Conservation (phyloP, 2,329 filamentous ascomycete species). For the Rhytidhysteron rufulum region DNA sequence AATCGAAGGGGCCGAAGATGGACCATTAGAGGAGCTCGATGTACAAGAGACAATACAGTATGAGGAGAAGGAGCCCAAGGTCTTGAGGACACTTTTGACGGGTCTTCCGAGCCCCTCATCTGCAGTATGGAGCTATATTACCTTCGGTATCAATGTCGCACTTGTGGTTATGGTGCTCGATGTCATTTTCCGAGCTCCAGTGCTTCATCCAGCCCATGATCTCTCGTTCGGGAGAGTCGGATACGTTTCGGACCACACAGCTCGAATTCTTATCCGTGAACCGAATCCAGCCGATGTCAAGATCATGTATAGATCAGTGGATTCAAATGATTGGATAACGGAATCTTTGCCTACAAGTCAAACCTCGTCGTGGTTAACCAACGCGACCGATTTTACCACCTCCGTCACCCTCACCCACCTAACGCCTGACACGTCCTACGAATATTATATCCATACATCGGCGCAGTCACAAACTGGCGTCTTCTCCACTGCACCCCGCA, state of each 20-base stretch:
- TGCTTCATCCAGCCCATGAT: constrained; percentile 67
- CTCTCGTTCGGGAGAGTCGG: constrained; percentile 84
- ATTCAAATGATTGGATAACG: constrained; percentile 25
- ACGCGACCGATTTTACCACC: constrained; percentile 79
- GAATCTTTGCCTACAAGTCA: constrained; percentile 26
- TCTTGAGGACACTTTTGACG: constrained; percentile 65
- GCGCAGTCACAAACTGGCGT: constrained; percentile 84
- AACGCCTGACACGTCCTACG: constrained; percentile 69
- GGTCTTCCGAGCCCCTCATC: constrained; percentile 74
- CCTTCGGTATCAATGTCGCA: constrained; percentile 67
- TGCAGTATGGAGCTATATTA: constrained; percentile 60
- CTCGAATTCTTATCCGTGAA: constrained; percentile 80
- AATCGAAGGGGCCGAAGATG: constrained; percentile 38
- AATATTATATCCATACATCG: constrained; percentile 62
- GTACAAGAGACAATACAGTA: constrained; percentile 62
- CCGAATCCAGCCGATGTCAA: constrained; percentile 67
- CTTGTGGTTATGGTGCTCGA: constrained; percentile 71
- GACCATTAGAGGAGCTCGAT: constrained; percentile 46
- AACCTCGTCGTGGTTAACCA: constrained; percentile 53
- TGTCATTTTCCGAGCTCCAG: constrained; percentile 68
- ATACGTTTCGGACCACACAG: constrained; percentile 76
- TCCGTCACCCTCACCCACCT: constrained; percentile 65
- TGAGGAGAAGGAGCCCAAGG: constrained; percentile 53
- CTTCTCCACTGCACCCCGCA: constrained; percentile 72
- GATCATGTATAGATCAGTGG: constrained; percentile 28